A percentile compares a stretch with the other conserved stretches of the same genome.
Conservation (phyloP, 768 basidiomycete genomes). For the Udeniomyces megalosporus region DNA sequence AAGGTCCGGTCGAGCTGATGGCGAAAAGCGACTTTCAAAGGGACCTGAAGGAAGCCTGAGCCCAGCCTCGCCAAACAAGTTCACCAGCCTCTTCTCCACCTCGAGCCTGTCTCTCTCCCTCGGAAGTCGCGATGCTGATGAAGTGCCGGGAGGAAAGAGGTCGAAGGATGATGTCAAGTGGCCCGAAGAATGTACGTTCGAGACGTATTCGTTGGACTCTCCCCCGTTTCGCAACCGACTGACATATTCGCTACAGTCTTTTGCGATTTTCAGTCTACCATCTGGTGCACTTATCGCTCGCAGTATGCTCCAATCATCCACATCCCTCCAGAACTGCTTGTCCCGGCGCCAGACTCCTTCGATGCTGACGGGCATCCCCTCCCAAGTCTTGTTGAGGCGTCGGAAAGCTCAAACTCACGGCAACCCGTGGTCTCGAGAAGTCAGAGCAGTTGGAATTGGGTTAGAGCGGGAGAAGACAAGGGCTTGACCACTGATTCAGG, state of each 20-base stretch:
- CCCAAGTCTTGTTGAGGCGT: constrained; percentile 17
- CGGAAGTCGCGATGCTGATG: constrained; percentile 15
- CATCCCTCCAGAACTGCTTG: constrained; percentile 21
- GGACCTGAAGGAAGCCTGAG: background rate
- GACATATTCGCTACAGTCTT: constrained; percentile 41
- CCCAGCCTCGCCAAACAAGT: constrained; percentile 20
- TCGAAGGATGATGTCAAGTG: constrained; percentile 36
- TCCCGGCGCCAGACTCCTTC: constrained; percentile 23
- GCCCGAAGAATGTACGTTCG: constrained; percentile 26
- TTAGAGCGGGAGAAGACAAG: constrained; percentile 39
- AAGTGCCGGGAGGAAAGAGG: constrained; percentile 16
- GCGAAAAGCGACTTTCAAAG: too few relatives aligned
- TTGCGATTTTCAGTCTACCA: constrained; percentile 66
- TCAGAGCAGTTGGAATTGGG: constrained; percentile 50
- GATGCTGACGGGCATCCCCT: constrained; percentile 40
- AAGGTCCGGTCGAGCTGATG: too few relatives aligned
- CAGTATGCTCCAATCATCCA: constrained; percentile 59
- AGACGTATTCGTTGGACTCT: constrained; percentile 27
- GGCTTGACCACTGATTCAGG: constrained; percentile 73
- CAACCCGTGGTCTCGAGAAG: constrained; percentile 13
- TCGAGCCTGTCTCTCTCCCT: constrained; percentile 21
- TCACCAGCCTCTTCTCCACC: constrained; percentile 22
- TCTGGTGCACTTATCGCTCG: constrained; percentile 86
- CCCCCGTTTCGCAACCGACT: too few relatives aligned
- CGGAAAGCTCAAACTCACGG: constrained; percentile 13